Evolutionary conservation across 257 asterid genomes (phyloP).

Genomic region (Nicotiana sylvestris): DNA sequence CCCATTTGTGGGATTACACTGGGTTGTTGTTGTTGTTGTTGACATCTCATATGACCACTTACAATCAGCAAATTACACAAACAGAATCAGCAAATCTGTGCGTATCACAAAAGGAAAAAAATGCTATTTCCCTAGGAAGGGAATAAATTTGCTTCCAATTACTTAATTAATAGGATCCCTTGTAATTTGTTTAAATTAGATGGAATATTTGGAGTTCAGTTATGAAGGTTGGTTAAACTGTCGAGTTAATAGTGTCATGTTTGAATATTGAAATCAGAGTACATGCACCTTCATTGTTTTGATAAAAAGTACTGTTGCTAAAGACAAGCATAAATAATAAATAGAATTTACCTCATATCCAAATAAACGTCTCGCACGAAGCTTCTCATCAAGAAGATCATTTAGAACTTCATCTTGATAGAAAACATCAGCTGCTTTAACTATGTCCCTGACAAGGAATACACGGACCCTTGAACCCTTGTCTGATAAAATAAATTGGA

Average conservation of each 20-base stretch:
- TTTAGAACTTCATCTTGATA: conserved; percentile 53
- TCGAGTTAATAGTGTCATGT: background rate
- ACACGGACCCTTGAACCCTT: conserved; percentile 83
- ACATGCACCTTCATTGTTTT: background rate
- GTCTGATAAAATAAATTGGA: conserved; percentile 70
- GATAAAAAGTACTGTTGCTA: background rate
- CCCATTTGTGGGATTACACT: no score
- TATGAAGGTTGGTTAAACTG: background rate
- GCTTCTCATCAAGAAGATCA: conserved; percentile 30
- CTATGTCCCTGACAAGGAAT: conserved; percentile 70
- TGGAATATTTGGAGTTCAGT: background rate
- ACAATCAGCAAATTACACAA: background rate
- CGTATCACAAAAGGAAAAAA: background rate
- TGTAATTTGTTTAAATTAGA: background rate
- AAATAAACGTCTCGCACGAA: conserved; percentile 18
- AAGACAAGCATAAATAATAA: background rate
- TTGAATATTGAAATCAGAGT: background rate
- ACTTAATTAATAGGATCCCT: background rate
- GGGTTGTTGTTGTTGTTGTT: background rate
- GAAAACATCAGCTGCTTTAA: conserved; percentile 62
- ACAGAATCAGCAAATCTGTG: background rate
- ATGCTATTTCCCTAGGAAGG: background rate
- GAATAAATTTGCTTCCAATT: background rate
- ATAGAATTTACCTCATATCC: conserved; percentile 51
- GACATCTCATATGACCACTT: background rate